Evolutionary conservation across 169 alveolate genomes (phyloP).

Genomic region (Plasmodium gonderi): DNA sequence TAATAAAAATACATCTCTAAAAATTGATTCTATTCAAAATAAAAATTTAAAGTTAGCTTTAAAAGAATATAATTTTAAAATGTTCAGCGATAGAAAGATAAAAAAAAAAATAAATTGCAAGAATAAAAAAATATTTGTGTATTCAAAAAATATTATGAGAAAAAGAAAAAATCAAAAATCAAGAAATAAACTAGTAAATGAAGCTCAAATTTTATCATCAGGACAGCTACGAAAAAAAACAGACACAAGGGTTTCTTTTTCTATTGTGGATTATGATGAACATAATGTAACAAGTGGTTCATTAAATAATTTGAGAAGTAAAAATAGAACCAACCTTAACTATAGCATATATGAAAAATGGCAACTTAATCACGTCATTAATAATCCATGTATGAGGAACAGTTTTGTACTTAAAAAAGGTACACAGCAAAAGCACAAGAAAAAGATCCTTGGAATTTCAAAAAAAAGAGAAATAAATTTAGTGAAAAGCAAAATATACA

Average conservation of each 20-base stretch:
- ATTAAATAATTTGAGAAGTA: not conserved
- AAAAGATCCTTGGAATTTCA: not conserved
- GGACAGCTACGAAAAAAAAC: not conserved
- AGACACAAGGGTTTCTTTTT: not conserved
- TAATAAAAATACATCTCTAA: not conserved
- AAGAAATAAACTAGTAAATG: not conserved
- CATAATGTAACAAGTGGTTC: not conserved
- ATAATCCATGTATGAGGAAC: not conserved
- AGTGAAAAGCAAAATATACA: not conserved
- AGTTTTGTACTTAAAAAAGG: conserved; percentile 9
- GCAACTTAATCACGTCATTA: not conserved
- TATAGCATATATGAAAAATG: not conserved
- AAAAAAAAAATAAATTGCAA: conserved; percentile 7
- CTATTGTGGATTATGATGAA: not conserved
- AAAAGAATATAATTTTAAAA: conserved; percentile 16
- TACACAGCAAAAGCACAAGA: conserved; percentile 3
- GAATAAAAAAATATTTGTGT: conserved; percentile 9
- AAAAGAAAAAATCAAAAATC: conserved; percentile 16
- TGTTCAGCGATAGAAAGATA: conserved; percentile 26
- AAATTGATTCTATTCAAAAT: not conserved
- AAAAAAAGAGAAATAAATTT: conserved; percentile 4
- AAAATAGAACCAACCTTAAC: not conserved
- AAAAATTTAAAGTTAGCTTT: not conserved
- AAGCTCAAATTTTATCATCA: not conserved
- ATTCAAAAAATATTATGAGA: conserved; percentile 18